Base-by-base conservation (phyloP, 306 rosid genomes). In the Parietaria judaica region DNA sequence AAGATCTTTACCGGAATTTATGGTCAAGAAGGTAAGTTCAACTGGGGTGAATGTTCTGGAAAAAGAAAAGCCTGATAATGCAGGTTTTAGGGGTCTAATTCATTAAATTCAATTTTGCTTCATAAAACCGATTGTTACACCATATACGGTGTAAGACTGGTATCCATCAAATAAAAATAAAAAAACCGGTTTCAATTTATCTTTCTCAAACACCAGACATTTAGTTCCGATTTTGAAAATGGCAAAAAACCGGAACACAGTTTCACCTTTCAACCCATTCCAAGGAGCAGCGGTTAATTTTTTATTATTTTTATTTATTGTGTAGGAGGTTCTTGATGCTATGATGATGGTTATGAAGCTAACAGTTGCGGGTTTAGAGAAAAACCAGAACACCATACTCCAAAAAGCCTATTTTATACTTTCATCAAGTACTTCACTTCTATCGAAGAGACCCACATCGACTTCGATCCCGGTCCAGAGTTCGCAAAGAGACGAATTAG, bases 281-380 rank as follows among this genome's bases (percentile, higher is more conserved):
- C 31, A 39, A 58, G 60, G 58, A 55, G 67, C 55, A 43, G 11
- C 75, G 50, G 43, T 36, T 23, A 8, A 55, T 23, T 72, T 70
- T 71, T 63, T 69, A 51, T 63, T 66, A 41, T 80, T 60, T 72
- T 56, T 23, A 23, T 23, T 23, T 23, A 23, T 23, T 23, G 57
- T 79, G 67, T 78, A 92, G 98, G 94, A 58, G 56, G 84, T 88
- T 70, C 80, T 86, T 72, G 85, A 79, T 77, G 88, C 96, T 68
- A 70, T 79, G 54, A 82, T 82, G 86, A 77, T 62, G 73, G 82
- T 81, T 50, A 75, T 86, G 82, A 84, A 79, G 78, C 80, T 82
- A 71, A 72, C 94, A 67, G 94, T 82, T 43, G 80, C 74, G 60
- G 70, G 78, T 76, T 82, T 88, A 35, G 75, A 76, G 70, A 90